A percentile compares a stretch with the other conserved stretches of the same genome.
These are phyloP conservation scores for Didymella pinodella DNA, from an alignment of 2,329 filamentous ascomycete species.

Conservation along the genomic window DNA sequence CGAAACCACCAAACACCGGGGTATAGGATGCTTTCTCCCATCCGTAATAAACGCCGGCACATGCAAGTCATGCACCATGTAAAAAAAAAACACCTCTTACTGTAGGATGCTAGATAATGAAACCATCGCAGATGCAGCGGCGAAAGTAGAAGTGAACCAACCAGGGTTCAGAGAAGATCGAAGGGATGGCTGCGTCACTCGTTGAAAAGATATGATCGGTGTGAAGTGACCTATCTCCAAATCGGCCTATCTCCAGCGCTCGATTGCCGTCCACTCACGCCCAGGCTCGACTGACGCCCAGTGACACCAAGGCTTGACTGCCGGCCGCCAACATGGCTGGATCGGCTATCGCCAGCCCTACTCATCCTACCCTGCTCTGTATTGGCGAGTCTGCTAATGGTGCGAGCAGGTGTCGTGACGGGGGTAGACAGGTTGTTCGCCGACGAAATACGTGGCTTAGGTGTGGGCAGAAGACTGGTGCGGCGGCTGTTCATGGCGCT, in stretches of 20 bases:
- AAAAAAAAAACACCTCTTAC: slow-evolving; percentile 2
- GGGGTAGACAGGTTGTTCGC: slow-evolving; percentile 27
- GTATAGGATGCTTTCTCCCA: slow-evolving; percentile 40
- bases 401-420: slow-evolving; percentile 28
- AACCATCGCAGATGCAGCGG: neutral
- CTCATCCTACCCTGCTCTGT: slow-evolving; percentile 38
- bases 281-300: slow-evolving; percentile 31
- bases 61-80: slow-evolving; percentile 18
- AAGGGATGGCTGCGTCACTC: neutral
- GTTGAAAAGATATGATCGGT: slow-evolving; percentile 19
- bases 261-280: slow-evolving; percentile 25
- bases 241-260: slow-evolving; percentile 30
- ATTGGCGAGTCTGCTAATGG: slow-evolving; percentile 34
- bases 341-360: slow-evolving; percentile 31
- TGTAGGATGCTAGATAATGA: slow-evolving; percentile 3
- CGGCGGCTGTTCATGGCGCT: slow-evolving; percentile 45
- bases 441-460: slow-evolving; percentile 39
- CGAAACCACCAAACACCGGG: slow-evolving; percentile 22
- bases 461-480: slow-evolving; percentile 39
- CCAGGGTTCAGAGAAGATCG: slow-evolving; percentile 6
- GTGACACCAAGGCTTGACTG: slow-evolving; percentile 30
- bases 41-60: slow-evolving; percentile 27
- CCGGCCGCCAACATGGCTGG: slow-evolving; percentile 36
- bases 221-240: slow-evolving; percentile 38
- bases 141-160: slow-evolving; percentile 3